A percentile compares a stretch with the other conserved stretches of the same genome.
Evolutionary conservation across 2,329 filamentous ascomycete genomes (phyloP).

Genomic region (Didymella glomerata): DNA sequence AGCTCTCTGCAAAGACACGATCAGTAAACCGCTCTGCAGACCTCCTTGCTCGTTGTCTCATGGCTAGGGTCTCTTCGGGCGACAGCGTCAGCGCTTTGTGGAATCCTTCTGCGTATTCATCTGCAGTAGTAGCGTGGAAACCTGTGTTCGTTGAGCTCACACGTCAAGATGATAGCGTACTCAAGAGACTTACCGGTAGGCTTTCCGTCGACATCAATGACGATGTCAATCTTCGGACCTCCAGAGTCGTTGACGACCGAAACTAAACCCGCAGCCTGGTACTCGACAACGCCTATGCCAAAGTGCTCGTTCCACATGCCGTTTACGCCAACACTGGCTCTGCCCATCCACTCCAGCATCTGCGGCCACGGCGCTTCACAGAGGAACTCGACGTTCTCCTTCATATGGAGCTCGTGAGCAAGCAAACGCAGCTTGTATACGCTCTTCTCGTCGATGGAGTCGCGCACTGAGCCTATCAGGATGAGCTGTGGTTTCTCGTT

Average conservation of each 20-base stretch:
- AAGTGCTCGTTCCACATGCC: constrained; percentile 99
- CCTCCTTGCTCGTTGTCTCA: constrained; percentile 76
- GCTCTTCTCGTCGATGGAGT: constrained; percentile 76
- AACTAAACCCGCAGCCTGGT: constrained; percentile 92
- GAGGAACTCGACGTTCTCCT: constrained; percentile 84
- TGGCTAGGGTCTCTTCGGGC: constrained; percentile 70
- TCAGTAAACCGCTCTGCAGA: constrained; percentile 89
- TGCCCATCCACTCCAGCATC: constrained; percentile 80
- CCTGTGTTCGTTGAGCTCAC: constrained; percentile 58
- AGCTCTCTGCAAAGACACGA: constrained; percentile 80
- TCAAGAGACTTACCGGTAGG: constrained; percentile 71
- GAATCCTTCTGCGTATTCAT: constrained; percentile 83
- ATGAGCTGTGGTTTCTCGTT: constrained; percentile 70
- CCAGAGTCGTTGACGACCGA: constrained; percentile 93
- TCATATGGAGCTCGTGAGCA: constrained; percentile 82
- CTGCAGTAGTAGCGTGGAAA: constrained; percentile 81
- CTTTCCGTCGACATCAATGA: constrained; percentile 78
- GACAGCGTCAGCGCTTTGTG: constrained; percentile 76
- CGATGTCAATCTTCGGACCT: constrained; percentile 92
- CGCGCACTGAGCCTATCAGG: constrained; percentile 90
- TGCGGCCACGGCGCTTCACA: constrained; percentile 89
- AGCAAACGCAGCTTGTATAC: constrained; percentile 90
- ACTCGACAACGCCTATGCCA: constrained; percentile 97
- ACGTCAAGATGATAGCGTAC: neutral
- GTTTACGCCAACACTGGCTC: constrained; percentile 86